phyloP scores from a whole-genome alignment of 345 rosid species.

The Corchorus capsularis region DNA sequence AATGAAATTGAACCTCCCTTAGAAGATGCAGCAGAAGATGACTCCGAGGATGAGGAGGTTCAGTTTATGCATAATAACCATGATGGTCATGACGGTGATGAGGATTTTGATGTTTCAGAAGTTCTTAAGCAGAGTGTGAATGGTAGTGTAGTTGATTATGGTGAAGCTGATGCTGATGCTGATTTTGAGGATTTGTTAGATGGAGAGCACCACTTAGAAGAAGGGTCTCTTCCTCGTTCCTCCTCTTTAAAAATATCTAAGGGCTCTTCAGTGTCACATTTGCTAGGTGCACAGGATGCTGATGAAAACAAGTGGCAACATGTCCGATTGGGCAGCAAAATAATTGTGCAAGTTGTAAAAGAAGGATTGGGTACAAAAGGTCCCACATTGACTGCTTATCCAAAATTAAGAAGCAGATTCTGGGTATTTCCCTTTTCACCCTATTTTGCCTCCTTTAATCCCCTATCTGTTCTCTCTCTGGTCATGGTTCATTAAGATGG shows the following conservation, averaged over 20 bases:
- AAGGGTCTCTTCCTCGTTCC: slow-evolving; percentile 37
- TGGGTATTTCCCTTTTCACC: slow-evolving; percentile 55
- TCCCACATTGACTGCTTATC: slow-evolving; percentile 88
- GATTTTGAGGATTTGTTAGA: slow-evolving; percentile 46
- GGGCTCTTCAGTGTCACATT: slow-evolving; percentile 36
- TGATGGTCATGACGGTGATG: slow-evolving; percentile 68
- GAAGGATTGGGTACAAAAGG: slow-evolving; percentile 97
- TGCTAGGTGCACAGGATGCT: slow-evolving; percentile 37
- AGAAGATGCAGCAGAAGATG: slow-evolving; percentile 51
- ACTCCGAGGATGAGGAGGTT: slow-evolving; percentile 40
- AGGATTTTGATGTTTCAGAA: slow-evolving; percentile 64
- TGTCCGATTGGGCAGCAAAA: slow-evolving; percentile 87
- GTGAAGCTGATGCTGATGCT: slow-evolving; percentile 45
- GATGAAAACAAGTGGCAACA: slow-evolving; percentile 67
- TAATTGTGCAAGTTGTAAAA: slow-evolving; percentile 95
- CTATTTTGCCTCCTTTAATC: neutral
- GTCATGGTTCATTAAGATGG: slow-evolving; percentile 11
- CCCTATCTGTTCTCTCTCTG: slow-evolving; percentile 20
- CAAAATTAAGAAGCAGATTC: slow-evolving; percentile 90
- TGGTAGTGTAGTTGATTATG: slow-evolving; percentile 54
- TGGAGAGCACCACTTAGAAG: slow-evolving; percentile 47
- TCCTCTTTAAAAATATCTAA: slow-evolving; percentile 34
- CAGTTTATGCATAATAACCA: slow-evolving; percentile 43
- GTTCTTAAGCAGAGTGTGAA: slow-evolving; percentile 48
- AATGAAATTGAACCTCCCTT: slow-evolving; percentile 35